phyloP scores from a whole-genome alignment of 257 asterid species.

The Plectranthus barbatus region DNA sequence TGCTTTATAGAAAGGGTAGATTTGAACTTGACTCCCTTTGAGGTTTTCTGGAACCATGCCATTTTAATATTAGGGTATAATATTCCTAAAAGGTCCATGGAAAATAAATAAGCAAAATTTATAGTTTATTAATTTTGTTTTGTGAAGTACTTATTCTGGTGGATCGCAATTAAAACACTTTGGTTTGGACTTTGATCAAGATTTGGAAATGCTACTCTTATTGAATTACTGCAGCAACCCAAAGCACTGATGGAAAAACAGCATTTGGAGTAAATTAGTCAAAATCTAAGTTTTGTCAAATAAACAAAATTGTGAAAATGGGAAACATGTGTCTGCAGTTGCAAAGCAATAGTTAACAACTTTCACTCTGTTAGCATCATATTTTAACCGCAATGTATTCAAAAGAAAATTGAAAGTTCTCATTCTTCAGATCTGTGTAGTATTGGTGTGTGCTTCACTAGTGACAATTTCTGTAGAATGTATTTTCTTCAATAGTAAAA shows the following conservation, averaged over 20 bases:
- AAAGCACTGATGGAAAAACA: background rate
- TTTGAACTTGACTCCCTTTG: background rate
- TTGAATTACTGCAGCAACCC: background rate
- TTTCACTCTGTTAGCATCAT: background rate
- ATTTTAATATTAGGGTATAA: background rate
- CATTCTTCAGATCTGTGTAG: background rate
- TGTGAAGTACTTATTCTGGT: background rate
- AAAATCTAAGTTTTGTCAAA: background rate
- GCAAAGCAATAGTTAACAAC: background rate
- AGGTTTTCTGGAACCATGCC: background rate
- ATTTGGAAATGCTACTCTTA: background rate
- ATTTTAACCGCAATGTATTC: background rate
- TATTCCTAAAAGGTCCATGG: background rate
- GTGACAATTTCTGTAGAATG: background rate
- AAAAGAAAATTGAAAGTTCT: background rate
- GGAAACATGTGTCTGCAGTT: background rate
- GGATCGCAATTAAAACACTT: too few relatives aligned
- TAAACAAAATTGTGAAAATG: background rate
- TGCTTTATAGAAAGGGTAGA: background rate
- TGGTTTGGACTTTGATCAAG: background rate
- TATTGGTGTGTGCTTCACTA: background rate
- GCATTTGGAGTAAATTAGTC: background rate
- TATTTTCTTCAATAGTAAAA: background rate
- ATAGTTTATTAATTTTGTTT: background rate
- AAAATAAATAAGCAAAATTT: background rate